Base-by-base conservation (phyloP, 2,329 filamentous ascomycete genomes). In the Trichoderma sp. region DNA sequence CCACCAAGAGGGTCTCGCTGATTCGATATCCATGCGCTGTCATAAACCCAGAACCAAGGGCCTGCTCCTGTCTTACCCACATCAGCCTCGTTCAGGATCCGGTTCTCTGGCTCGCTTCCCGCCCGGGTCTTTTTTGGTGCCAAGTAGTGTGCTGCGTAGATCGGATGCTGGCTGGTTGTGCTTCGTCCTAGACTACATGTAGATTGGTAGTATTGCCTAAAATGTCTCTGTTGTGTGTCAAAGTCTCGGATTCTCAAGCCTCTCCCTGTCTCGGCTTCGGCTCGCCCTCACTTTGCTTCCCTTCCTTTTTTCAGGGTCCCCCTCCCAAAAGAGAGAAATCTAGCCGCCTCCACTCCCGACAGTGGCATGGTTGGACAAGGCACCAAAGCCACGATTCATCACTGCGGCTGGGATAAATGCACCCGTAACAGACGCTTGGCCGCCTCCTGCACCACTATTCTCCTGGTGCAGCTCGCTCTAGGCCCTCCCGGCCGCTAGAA, bases 71-170 rank as follows among this genome's bases (percentile, higher is more conserved):
- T 44, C n/a, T 50, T 52, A 43, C 43, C 58, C 58, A 61, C 58
- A 19, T 19, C 59, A 63, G 59, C 59, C 59, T 63, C 50, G 41
- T 51, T 44, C 58, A 61, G 58, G 58, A 47, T 44, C 58, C 58
- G 41, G 34, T 43, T 24, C 34, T 62, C n/a, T 28, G 19, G 39
- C 7, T 45, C 43, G 17, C 48, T 51, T 51, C 48, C 1, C 48
- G 6, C 10, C 28, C 50, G 28, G 21, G 50, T 17, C 44, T 50
- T 50, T 44, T 60, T 39, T 41, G 30, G 45, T 60, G 21, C 45
- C 15, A 28, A 28, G 55, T 39, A 39, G 34, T 39, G 34, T 39
- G 34, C 34, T 39, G 34, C 34, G 5, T 39, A 39, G 34, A 5
- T 14, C 12, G 34, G 34, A 39, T 39, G 34, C 10, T 39, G 34